Conservation (phyloP, 2,329 filamentous ascomycete species). For the Ophiostoma triangulosporum region DNA sequence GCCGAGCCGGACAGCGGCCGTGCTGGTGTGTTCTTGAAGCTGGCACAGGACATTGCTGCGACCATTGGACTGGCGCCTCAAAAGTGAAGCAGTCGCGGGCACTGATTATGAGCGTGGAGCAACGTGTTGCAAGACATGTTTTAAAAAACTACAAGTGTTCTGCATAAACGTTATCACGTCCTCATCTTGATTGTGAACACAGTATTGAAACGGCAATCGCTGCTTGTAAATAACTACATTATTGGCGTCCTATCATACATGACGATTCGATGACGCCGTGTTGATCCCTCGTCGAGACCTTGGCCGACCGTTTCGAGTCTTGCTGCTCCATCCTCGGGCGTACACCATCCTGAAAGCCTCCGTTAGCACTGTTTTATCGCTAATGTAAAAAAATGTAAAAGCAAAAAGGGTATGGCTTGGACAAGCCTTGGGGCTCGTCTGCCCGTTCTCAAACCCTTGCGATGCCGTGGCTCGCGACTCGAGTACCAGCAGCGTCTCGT, state of each 20-base stretch:
- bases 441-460: neutral
- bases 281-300: neutral
- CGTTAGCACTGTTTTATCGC: neutral
- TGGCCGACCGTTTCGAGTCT: neutral
- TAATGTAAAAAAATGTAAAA: neutral
- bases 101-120: no score
- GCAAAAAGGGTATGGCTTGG: neutral
- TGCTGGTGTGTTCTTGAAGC: slow-evolving; percentile 55
- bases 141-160: no score
- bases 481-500: no score
- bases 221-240: no score
- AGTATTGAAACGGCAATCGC: no score
- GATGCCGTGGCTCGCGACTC: neutral
- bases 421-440: neutral
- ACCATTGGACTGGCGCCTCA: slow-evolving; percentile 26
- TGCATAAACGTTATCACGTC: no score
- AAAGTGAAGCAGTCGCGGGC: neutral
- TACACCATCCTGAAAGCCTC: neutral
- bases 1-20: slow-evolving; percentile 66
- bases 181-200: no score
- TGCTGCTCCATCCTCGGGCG: neutral
- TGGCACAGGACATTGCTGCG: slow-evolving; percentile 44
- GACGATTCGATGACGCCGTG: no score
- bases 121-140: no score
- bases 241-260: no score